phyloP scores from a whole-genome alignment of 306 rosid genomes.

The Mucuna pruriens region DNA sequence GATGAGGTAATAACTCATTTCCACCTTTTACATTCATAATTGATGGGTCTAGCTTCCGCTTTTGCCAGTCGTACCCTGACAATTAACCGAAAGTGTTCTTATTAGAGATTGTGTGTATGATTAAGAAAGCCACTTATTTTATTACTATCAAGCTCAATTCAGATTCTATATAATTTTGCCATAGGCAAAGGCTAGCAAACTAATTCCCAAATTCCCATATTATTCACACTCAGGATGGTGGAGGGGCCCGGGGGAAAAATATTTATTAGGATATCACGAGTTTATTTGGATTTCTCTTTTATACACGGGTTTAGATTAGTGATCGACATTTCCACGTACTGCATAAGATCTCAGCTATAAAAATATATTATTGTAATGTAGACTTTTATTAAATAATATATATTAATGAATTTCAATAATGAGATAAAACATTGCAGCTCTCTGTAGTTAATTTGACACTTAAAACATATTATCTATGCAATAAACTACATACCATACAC shows the following conservation, averaged over 20 bases:
- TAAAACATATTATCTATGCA: no score
- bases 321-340: no score
- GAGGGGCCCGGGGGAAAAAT: neutral
- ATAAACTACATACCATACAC: no score
- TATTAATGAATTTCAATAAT: no score
- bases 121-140: neutral
- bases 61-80: conserved; percentile 88
- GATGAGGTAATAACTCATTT: conserved; percentile 64
- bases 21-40: conserved; percentile 71
- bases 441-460: no score
- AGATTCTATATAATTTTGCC: neutral
- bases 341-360: neutral
- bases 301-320: no score
- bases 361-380: neutral
- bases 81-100: neutral
- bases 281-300: neutral
- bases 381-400: no score
- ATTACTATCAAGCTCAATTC: neutral
- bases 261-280: neutral
- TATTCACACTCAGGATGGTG: neutral
- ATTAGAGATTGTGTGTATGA: conserved; percentile 2
- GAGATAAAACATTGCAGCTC: no score
- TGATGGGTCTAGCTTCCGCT: conserved; percentile 78
- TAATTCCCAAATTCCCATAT: no score
- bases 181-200: neutral